Percentiles rank a stretch among this genome's conserved stretches.
Conservation (phyloP, 345 rosid species). For the Theobroma cacao region DNA sequence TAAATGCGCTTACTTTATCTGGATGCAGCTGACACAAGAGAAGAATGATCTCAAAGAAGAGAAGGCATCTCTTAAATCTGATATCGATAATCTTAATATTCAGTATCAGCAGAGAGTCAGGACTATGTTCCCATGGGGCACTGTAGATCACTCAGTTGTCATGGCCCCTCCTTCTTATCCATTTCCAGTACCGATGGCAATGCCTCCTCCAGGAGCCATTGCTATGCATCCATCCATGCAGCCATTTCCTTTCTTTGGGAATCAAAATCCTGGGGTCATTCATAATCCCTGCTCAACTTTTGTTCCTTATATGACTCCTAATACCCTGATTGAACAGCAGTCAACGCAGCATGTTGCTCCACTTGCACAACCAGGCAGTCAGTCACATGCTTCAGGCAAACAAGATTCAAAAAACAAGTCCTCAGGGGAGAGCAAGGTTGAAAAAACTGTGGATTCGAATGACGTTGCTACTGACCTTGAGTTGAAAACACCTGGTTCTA, state of each 20-base stretch:
- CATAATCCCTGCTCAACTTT: conserved; percentile 65
- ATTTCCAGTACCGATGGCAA: conserved; percentile 64
- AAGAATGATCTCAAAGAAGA: conserved; percentile 90
- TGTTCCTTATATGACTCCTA: conserved; percentile 66
- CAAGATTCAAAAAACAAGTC: conserved; percentile 50
- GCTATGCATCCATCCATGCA: conserved; percentile 86
- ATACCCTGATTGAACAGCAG: conserved; percentile 55
- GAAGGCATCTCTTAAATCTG: conserved; percentile 70
- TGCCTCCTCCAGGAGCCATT: conserved; percentile 67
- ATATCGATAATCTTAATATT: conserved; percentile 62
- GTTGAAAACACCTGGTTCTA: conserved; percentile 85
- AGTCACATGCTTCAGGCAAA: conserved; percentile 37
- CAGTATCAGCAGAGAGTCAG: conserved; percentile 81
- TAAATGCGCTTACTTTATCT: not conserved
- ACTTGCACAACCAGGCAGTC: conserved; percentile 34
- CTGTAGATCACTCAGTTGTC: conserved; percentile 66
- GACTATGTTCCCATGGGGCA: conserved; percentile 64
- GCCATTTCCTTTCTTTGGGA: conserved; percentile 69
- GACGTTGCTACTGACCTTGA: conserved; percentile 79
- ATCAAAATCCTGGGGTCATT: conserved; percentile 64
- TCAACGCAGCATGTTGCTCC: conserved; percentile 43
- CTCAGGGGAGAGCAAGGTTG: conserved; percentile 55
- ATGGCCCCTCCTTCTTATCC: conserved; percentile 78
- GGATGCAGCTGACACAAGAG: conserved; percentile 71
- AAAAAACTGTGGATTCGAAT: conserved; percentile 53